Base-by-base conservation (phyloP, 257 asterid genomes). In the Solanum corneliomulleri region DNA sequence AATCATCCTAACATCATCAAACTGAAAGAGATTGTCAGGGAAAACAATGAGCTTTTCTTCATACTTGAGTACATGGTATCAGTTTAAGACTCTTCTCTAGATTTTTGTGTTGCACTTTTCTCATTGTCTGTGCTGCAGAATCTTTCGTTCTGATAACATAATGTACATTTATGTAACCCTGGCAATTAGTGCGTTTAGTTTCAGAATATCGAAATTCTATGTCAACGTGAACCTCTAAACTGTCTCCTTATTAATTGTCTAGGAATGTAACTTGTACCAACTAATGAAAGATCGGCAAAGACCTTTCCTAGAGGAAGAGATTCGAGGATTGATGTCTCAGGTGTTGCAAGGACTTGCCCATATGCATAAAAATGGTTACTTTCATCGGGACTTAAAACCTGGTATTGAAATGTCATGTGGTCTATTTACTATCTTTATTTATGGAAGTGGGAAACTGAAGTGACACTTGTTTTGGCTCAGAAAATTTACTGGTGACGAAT, bases 331-430 rank as follows among this genome's bases (percentile, higher is more conserved):
- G 89, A 92, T 94, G 96, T 91, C 93, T 89, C 99, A 95, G 92
- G 92, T 97, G 93, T 91, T 97, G 92, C 96, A 93, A 88, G 98
- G 99, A 88, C 98, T 97, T 42, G 88, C 92, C n/a, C 91, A 95
- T 83, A 96, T 97, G 91, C 99, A 97, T 87, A 90, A 92, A 91
- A 93, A 92, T 69, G 98, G 95, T 87, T 94, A 93, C 90, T 94
- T 95, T 89, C 99, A 97, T 74, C 94, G 99, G 88, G 99, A 97
- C 91, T 88, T 97, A 62, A 97, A 97, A 92, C 99, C 99, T 87
- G 99, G 99, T 97, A 97, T 84, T 86, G 52, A 89, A 66, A 70
- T 82, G 77, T 89, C 83, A 27, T 56, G 35, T 75, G 37, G 85
- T 62, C 58, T 81, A 49, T 49, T 49, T 81, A 20, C 85, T 45